Evolutionary conservation across 108 stramenopile species (phyloP), one percentile per base, ranked within the genome.

Genomic region (Licmophora abbreviata): DNA sequence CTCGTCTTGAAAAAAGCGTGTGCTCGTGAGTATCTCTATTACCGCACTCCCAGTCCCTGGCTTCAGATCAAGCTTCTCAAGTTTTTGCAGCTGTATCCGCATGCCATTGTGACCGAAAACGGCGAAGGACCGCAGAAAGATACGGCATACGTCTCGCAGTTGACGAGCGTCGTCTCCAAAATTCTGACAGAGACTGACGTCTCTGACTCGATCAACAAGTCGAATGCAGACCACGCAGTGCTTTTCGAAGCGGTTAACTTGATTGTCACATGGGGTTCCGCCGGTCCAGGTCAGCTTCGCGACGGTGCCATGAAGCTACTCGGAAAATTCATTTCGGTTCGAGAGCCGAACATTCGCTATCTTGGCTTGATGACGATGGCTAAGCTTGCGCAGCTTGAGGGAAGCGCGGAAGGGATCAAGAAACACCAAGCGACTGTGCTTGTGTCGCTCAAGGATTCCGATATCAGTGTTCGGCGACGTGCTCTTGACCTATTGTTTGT

Each of bases 321-420:
- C 22, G 95, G 94, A 25, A 86, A 92, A 54, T 96, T 97, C 56
- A 95, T 99, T 46, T 78, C 83, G 14, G 90, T 97, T 0, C 74
- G 92, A 14, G 97, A 94, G 58, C 85, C 95, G 20, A 95, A 95
- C 60, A 95, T 96, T 70, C 83, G 97, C 17, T 99, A 99, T 68
- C 83, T 99, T 52, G 95, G 95, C 38, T 63, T 99, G 28, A 70
- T 86, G 48, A 92, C 92, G 14, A 94, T 99, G 95, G 86, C 93
- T 7, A 78, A 94, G 41, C 69, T 99, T 25, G 94, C 95, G 0
- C 86, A 89, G 58, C 49, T 94, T 53, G 90, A 92, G 38, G 91
- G 91, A 52, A 87, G 81, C 34, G 73, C 74, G 1, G 81, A 82
- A 43, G 74, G 71, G 1, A 79, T 92, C 40, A 85, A 92, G 73